These are phyloP conservation scores for Sugiyamaella castrensis DNA, from an alignment of 1,139 yeast species.

Conservation along the genomic window DNA sequence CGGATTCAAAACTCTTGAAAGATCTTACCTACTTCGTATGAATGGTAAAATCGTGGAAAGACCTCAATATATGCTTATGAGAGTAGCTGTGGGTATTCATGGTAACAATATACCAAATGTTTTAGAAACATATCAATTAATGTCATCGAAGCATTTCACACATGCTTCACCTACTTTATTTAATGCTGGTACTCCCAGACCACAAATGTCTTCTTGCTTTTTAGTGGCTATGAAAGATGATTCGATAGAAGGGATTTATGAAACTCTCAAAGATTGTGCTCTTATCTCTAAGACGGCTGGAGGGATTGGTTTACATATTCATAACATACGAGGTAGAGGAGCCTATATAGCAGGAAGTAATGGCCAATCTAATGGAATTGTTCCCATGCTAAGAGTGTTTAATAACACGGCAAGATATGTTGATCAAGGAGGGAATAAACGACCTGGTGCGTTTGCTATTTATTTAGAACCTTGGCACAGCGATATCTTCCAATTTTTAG, in stretches of 20 bases:
- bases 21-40: slow-evolving; percentile 62
- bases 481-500: slow-evolving; percentile 69
- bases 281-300: slow-evolving; percentile 78
- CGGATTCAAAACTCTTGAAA: slow-evolving; percentile 72
- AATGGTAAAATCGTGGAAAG: slow-evolving; percentile 65
- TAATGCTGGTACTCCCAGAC: slow-evolving; percentile 73
- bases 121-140: slow-evolving; percentile 65
- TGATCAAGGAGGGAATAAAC: slow-evolving; percentile 82
- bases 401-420: slow-evolving; percentile 84
- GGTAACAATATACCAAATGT: slow-evolving; percentile 60
- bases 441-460: slow-evolving; percentile 83
- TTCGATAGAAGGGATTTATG: slow-evolving; percentile 77
- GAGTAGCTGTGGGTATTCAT: slow-evolving; percentile 78
- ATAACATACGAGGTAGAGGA: slow-evolving; percentile 69
- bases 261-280: slow-evolving; percentile 73
- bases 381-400: slow-evolving; percentile 80
- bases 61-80: slow-evolving; percentile 76
- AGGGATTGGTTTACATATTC: slow-evolving; percentile 78
- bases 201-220: slow-evolving; percentile 79
- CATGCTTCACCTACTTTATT: slow-evolving; percentile 82
- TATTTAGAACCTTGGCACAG: slow-evolving; percentile 87
- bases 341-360: slow-evolving; percentile 72
- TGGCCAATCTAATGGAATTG: slow-evolving; percentile 73
- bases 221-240: slow-evolving; percentile 76
- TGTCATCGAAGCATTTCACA: slow-evolving; percentile 72